These are phyloP conservation scores for Russula emetica DNA, from an alignment of 768 basidiomycete genomes.

Conservation along the genomic window DNA sequence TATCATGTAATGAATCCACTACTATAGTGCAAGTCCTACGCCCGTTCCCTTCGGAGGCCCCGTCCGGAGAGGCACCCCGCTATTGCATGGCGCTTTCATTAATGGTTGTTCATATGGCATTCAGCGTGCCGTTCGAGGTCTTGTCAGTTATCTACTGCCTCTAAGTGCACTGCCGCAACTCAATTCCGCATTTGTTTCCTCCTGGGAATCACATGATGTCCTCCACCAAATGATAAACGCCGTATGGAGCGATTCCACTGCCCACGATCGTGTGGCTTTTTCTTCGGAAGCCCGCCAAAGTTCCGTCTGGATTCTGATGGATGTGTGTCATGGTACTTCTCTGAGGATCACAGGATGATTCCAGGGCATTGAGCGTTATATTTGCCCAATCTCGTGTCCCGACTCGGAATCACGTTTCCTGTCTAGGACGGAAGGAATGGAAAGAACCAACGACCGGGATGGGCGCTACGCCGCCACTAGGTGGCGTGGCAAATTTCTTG, in stretches of 20 bases:
- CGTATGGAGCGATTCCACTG: background rate
- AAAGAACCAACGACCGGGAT: background rate
- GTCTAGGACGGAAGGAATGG: background rate
- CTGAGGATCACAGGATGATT: background rate
- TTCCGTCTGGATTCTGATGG: constrained; percentile 18
- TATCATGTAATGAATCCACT: background rate
- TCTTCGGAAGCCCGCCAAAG: background rate
- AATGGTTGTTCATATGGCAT: background rate
- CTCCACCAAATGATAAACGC: constrained; percentile 2
- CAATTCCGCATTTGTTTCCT: background rate
- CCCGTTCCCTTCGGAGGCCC: background rate
- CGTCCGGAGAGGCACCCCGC: background rate
- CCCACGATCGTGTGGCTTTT: background rate
- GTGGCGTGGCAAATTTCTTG: constrained; percentile 3
- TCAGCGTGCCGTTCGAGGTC: background rate
- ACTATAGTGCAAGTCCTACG: background rate
- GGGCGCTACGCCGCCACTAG: background rate
- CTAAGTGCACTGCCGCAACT: background rate
- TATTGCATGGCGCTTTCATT: background rate
- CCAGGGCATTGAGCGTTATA: background rate
- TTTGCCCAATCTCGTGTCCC: background rate
- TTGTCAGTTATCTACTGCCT: no score
- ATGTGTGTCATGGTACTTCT: background rate
- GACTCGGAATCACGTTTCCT: background rate
- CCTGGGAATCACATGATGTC: background rate